Evolutionary conservation across 139 green algal species (phyloP).

Genomic region (Ettlia oleoabundans): DNA sequence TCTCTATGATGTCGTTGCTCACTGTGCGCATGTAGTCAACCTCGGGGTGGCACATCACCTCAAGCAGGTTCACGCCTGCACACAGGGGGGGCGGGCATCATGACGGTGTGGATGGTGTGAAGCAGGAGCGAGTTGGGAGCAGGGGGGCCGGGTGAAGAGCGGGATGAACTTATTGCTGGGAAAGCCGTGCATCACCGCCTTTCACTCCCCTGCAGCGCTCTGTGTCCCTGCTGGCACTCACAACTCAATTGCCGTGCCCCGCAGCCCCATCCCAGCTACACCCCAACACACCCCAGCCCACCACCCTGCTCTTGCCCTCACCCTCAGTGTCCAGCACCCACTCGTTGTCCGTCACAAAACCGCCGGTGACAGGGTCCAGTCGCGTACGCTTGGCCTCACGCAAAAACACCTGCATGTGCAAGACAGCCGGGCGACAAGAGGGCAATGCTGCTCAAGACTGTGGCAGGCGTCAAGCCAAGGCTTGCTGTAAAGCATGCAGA

Average conservation of each 20-base stretch:
- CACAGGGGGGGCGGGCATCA: background rate
- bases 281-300: background rate
- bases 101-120: background rate
- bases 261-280: background rate
- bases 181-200: too few species aligned
- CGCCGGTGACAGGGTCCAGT: constrained; percentile 42
- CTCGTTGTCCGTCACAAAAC: constrained; percentile 80
- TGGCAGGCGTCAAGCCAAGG: too few species aligned
- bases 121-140: background rate
- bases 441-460: too few species aligned
- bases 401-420: too few species aligned
- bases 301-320: background rate
- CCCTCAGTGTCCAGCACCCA: constrained; percentile 98
- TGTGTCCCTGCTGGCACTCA: background rate
- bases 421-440: too few species aligned
- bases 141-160: too few species aligned
- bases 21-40: constrained; percentile 91
- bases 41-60: constrained; percentile 89
- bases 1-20: constrained; percentile 93
- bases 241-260: too few species aligned
- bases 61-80: constrained; percentile 90
- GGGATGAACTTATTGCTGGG: too few species aligned
- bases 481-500: too few species aligned
- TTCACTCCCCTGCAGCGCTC: too few species aligned
- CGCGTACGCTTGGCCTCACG: constrained; percentile 79